phyloP scores from a whole-genome alignment of 305 asterid genomes.

The Caryopteris hybrid region DNA sequence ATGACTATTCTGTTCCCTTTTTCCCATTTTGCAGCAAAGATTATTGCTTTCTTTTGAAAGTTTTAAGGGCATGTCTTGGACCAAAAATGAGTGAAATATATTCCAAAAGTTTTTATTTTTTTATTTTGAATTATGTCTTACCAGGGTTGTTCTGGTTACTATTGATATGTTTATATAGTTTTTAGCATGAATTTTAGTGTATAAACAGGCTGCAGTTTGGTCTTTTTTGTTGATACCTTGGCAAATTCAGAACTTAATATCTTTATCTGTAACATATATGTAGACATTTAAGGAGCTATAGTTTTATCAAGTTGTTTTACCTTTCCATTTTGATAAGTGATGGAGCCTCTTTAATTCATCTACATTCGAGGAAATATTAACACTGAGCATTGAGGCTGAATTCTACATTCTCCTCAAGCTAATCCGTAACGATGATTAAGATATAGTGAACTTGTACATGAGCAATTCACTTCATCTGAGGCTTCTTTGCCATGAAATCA shows the following conservation, averaged over 20 bases:
- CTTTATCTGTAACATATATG: background rate
- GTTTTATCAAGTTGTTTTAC: background rate
- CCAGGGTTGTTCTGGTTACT: background rate
- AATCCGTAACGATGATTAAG: background rate
- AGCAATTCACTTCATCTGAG: background rate
- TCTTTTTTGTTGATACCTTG: background rate
- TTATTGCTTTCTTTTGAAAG: conserved; percentile 1
- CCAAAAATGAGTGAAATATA: conserved; percentile 5
- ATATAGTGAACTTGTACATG: background rate
- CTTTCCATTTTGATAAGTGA: background rate
- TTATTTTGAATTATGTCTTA: background rate
- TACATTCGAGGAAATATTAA: background rate
- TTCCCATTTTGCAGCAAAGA: background rate
- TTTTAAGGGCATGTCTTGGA: background rate
- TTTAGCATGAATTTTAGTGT: background rate
- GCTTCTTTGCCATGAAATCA: background rate
- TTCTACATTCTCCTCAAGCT: background rate
- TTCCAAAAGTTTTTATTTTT: background rate
- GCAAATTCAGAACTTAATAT: background rate
- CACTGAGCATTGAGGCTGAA: background rate
- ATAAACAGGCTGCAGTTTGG: background rate
- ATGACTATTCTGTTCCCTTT: background rate
- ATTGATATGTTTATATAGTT: background rate
- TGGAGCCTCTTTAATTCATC: background rate
- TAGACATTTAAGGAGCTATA: background rate